A percentile compares a stretch with the other conserved stretches of the same genome.
Evolutionary conservation across 2,329 filamentous ascomycete genomes (phyloP).

Genomic region (Xylariomycetidae sp.): DNA sequence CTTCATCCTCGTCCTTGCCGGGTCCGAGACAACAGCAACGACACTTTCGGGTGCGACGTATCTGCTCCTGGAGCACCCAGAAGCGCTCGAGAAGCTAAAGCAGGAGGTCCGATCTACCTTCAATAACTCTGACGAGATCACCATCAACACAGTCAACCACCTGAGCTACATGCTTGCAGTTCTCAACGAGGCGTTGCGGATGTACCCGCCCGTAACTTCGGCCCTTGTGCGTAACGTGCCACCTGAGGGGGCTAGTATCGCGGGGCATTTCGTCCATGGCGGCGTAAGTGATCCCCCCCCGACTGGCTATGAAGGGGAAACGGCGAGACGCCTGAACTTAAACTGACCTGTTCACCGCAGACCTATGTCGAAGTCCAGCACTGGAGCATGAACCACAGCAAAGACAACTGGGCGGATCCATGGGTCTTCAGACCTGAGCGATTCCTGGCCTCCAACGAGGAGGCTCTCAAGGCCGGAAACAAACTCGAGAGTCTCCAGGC

Average conservation of each 20-base stretch:
- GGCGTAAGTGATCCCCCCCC: constrained; percentile 16
- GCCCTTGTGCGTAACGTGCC: constrained; percentile 18
- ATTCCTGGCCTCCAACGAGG: constrained; percentile 23
- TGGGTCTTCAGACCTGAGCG: constrained; percentile 34
- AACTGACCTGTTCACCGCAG: constrained; percentile 18
- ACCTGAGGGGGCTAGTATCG: constrained; percentile 15
- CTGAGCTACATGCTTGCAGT: constrained; percentile 35
- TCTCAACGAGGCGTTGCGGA: constrained; percentile 36
- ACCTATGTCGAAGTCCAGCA: constrained; percentile 32
- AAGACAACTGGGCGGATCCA: constrained; percentile 32
- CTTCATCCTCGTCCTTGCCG: constrained; percentile 22
- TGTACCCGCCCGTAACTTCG: constrained; percentile 31
- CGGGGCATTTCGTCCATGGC: constrained; percentile 19
- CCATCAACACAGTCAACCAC: constrained; percentile 24
- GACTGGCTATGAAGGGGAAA: neutral
- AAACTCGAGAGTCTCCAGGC: constrained; percentile 27
- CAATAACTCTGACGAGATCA: constrained; percentile 31
- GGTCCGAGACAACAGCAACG: constrained; percentile 26
- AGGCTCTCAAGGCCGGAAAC: constrained; percentile 24
- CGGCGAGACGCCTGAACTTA: too few relatives aligned
- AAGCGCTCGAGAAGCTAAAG: constrained; percentile 26
- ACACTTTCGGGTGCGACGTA: constrained; percentile 24
- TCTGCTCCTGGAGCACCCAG: constrained; percentile 25
- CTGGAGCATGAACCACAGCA: constrained; percentile 30
- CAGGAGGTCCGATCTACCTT: constrained; percentile 35